A percentile compares a stretch with the other conserved stretches of the same genome.
phyloP scores from a whole-genome alignment of 805 yeast genomes.

The Spathaspora hagerdaliae region DNA sequence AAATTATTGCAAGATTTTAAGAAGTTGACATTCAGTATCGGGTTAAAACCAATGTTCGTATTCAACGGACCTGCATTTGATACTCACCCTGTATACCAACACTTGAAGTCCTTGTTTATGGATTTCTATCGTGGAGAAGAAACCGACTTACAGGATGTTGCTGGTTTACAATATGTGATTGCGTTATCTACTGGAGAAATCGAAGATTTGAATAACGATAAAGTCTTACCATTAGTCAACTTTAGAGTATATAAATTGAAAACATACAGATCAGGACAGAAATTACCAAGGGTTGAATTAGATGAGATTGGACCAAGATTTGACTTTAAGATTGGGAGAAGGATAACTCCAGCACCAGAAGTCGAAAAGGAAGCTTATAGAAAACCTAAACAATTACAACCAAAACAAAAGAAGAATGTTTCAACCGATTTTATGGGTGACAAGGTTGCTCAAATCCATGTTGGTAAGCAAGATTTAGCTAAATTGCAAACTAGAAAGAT shows the following conservation, averaged over 20 bases:
- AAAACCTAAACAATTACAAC: slow-evolving; percentile 76
- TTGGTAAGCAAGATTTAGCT: slow-evolving; percentile 90
- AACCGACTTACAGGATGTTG: slow-evolving; percentile 82
- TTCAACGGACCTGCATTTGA: slow-evolving; percentile 94
- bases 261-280: slow-evolving; percentile 79
- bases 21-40: slow-evolving; percentile 75
- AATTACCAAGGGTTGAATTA: slow-evolving; percentile 88
- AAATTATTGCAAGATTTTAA: slow-evolving; percentile 79
- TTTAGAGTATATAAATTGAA: slow-evolving; percentile 89
- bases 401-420: slow-evolving; percentile 84
- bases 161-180: slow-evolving; percentile 90
- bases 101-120: slow-evolving; percentile 79
- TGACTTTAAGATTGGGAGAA: slow-evolving; percentile 89
- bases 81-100: slow-evolving; percentile 78
- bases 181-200: slow-evolving; percentile 71
- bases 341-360: slow-evolving; percentile 77
- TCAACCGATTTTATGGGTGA: slow-evolving; percentile 90
- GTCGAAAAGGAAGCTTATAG: slow-evolving; percentile 84
- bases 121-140: slow-evolving; percentile 89
- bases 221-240: slow-evolving; percentile 70
- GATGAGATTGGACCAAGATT: slow-evolving; percentile 95
- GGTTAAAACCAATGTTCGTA: slow-evolving; percentile 89
- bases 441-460: slow-evolving; percentile 92
- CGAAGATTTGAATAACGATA: slow-evolving; percentile 63
- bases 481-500: slow-evolving; percentile 94